Conservation (phyloP, 495 filamentous ascomycete species). For the Chlorociboria aeruginascens region DNA sequence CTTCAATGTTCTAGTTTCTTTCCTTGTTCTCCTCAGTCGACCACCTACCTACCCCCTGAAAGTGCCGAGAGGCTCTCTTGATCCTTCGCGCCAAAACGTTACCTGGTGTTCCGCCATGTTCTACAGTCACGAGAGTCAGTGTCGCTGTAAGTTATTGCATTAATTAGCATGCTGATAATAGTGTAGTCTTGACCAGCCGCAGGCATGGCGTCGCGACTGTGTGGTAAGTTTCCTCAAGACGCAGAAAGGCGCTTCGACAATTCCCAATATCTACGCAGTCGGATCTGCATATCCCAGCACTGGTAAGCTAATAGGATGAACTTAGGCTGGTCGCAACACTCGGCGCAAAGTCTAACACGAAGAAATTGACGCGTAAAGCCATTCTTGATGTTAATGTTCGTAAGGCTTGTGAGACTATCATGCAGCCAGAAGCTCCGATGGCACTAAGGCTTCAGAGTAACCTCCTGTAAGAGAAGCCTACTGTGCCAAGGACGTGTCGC, state of each 20-base stretch:
- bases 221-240: conserved; percentile 47
- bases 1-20: no score
- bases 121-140: conserved; percentile 81
- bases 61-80: neutral
- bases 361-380: conserved; percentile 71
- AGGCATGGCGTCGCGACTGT: conserved; percentile 90
- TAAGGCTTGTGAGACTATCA: conserved; percentile 79
- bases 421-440: conserved; percentile 74
- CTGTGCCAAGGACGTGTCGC: conserved; percentile 24
- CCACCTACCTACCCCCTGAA: no score
- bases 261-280: neutral
- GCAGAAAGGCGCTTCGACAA: neutral
- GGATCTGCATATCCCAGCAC: no score
- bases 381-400: conserved; percentile 80
- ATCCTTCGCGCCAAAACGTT: neutral
- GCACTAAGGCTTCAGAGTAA: conserved; percentile 87
- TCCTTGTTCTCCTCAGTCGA: no score
- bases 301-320: neutral
- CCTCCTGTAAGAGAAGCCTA: conserved; percentile 36
- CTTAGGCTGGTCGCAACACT: conserved; percentile 84
- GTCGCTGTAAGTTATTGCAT: neutral
- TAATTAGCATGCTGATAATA: conserved; percentile 4
- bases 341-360: conserved; percentile 58
- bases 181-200: conserved; percentile 69
- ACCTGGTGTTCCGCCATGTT: conserved; percentile 46